These are phyloP conservation scores for Volvox reticuliferus DNA, from an alignment of 139 green algal genomes.

Conservation along the genomic window DNA sequence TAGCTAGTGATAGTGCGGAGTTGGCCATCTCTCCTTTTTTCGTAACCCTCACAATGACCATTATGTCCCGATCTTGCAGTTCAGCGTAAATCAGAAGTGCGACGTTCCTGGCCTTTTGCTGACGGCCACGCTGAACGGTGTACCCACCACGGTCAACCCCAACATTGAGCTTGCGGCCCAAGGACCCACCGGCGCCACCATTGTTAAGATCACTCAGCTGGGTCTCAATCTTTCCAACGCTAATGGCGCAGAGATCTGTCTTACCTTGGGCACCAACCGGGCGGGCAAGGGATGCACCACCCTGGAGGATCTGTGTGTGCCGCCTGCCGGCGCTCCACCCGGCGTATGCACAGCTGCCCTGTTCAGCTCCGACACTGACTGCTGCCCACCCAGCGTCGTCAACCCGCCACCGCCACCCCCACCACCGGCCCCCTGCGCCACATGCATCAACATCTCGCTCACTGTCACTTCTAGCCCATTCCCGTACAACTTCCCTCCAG, in stretches of 20 bases:
- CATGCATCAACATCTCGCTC: background rate
- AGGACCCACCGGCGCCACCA: background rate
- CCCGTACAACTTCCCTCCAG: background rate
- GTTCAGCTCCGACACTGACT: background rate
- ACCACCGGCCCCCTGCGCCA: background rate
- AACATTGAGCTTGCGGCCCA: background rate
- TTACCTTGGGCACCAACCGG: background rate
- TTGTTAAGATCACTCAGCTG: background rate
- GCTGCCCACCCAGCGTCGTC: background rate
- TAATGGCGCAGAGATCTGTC: background rate
- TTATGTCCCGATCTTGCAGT: background rate
- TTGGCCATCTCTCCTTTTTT: background rate
- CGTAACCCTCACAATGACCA: background rate
- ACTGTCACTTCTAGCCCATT: background rate
- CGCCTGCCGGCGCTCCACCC: background rate
- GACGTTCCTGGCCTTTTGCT: background rate
- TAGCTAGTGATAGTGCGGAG: background rate
- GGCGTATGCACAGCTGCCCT: background rate
- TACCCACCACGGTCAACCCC: background rate
- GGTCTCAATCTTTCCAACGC: background rate
- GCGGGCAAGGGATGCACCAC: background rate
- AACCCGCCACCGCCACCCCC: background rate
- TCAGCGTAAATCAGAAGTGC: background rate
- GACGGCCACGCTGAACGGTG: background rate
- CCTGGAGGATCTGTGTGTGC: constrained; percentile 13